Conservation (phyloP, 1,284 basidiomycete species). For the Meira miltonrushii region DNA sequence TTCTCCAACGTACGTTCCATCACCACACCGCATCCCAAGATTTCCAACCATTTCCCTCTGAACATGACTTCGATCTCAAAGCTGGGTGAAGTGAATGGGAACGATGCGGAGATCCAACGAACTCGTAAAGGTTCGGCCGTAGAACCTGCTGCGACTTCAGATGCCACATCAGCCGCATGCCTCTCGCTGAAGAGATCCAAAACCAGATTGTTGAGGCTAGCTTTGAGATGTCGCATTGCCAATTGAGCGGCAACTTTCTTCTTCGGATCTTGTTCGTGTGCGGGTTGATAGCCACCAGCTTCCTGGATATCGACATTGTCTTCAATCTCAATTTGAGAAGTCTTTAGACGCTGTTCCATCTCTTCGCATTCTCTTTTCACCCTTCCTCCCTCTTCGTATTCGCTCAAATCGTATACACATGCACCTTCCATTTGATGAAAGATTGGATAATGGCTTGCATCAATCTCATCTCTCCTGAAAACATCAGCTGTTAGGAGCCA, state of each 20-base stretch:
- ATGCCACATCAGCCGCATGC: conserved; percentile 40
- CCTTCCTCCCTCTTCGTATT: conserved; percentile 54
- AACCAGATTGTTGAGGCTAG: conserved; percentile 82
- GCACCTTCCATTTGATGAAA: conserved; percentile 99
- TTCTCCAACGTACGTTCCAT: conserved; percentile 79
- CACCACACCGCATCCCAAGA: conserved; percentile 89
- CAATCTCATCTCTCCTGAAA: conserved; percentile 96
- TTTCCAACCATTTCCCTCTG: conserved; percentile 93
- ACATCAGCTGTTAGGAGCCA: conserved; percentile 98
- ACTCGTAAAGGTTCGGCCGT: conserved; percentile 66
- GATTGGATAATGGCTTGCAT: conserved; percentile 90
- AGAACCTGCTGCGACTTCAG: neutral
- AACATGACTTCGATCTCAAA: conserved; percentile 98
- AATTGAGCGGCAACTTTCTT: conserved; percentile 55
- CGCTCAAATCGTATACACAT: conserved; percentile 61
- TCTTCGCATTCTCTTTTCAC: conserved; percentile 61
- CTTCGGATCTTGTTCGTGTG: conserved; percentile 68
- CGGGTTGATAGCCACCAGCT: conserved; percentile 73
- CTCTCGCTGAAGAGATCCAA: conserved; percentile 67
- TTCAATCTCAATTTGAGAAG: conserved; percentile 67
- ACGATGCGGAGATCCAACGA: conserved; percentile 95
- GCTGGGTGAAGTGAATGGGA: conserved; percentile 95
- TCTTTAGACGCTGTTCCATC: conserved; percentile 55
- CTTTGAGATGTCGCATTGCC: conserved; percentile 78
- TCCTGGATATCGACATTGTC: conserved; percentile 69